Base-by-base conservation (phyloP, 371 early-diverging fungal genomes). In the Mortierella sp. region DNA sequence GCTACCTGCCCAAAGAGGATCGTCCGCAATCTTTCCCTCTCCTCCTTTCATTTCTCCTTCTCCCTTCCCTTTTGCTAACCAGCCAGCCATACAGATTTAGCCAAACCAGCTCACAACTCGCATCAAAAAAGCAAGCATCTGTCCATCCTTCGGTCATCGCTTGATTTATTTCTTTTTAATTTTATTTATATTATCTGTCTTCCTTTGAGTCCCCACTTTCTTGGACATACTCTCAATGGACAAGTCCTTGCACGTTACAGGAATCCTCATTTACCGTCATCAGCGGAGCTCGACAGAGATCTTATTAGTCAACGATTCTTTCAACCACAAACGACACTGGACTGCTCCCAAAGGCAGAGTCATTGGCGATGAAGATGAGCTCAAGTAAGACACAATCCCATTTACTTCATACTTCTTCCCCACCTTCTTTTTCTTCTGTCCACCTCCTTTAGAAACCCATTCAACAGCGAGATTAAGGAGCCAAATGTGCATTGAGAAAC, bases 231-330 rank as follows among this genome's bases (percentile, higher is more conserved):
- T 70, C 72, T 75, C 81, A 75, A 81, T 81, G 81, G 81, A 81
- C 76, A 81, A 83, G 73, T 74, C 86, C 74, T 78, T 84, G 76
- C 86, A 88, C 83, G 76, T 86, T 67, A 87, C 93, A 72, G 94
- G 94, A 81, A 86, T 94, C 83, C 86, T 93, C 80, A 91, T 94
- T 83, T 94, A 93, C 87, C 91, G 94, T 86, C 84, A 89, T 85
- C 90, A 91, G 73, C 86, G 90, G 76, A 89, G 88, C 86, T 84
- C 83, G 67, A 89, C 92, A 77, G 96, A 96, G 87, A 94, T 91
- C 84, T 88, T 95, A 86, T 87, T 96, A 81, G 87, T 94, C 84
- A 93, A 94, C 90, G 94, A 94, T 86, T 89, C 93, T 64, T 94
- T 91, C 83, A 86, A 93, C 73, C 90, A 93, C 80, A 93, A 94